A percentile compares a stretch with the other conserved stretches of the same genome.
Conservation (phyloP, 148 eudicot species). For the Mesembryanthemum crystallinum region DNA sequence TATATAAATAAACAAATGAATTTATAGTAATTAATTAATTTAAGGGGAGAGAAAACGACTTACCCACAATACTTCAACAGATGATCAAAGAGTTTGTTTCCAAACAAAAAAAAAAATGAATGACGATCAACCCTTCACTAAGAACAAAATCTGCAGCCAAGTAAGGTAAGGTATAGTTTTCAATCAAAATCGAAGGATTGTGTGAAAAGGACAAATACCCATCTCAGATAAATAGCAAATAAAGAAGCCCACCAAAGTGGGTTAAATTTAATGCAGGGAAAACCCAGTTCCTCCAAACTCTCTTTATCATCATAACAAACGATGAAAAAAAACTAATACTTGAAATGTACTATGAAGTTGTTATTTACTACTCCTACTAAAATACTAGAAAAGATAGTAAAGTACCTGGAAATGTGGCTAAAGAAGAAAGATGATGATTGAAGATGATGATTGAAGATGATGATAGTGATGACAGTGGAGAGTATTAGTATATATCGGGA, state of each 20-base stretch:
- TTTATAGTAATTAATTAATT: too few species aligned
- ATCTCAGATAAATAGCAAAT: not conserved
- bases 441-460: slow-evolving; percentile 17
- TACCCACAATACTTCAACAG: too few species aligned
- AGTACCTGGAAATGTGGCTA: slow-evolving; percentile 3
- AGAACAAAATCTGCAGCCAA: not conserved
- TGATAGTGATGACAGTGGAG: slow-evolving; percentile 15
- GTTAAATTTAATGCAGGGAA: slow-evolving; percentile 2
- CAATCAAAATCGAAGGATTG: slow-evolving; percentile 14
- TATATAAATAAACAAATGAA: too few species aligned
- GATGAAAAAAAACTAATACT: not conserved
- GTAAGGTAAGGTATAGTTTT: slow-evolving; percentile 8
- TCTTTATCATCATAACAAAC: not conserved
- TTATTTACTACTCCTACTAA: too few species aligned
- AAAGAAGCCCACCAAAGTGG: not conserved
- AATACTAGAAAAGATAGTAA: slow-evolving; percentile 3
- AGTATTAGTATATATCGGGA: slow-evolving; percentile 11
- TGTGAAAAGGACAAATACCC: slow-evolving; percentile 24
- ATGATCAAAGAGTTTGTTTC: too few species aligned
- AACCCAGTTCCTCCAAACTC: slow-evolving; percentile 17
- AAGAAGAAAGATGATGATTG: not conserved
- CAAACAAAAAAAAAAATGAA: not conserved
- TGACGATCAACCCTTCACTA: not conserved
- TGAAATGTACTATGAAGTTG: slow-evolving; percentile 17
- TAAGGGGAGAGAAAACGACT: too few species aligned